Percentiles rank a stretch among this genome's conserved stretches.
phyloP scores from a whole-genome alignment of 371 early-diverging fungal species.

The Chytridium lagenaria region DNA sequence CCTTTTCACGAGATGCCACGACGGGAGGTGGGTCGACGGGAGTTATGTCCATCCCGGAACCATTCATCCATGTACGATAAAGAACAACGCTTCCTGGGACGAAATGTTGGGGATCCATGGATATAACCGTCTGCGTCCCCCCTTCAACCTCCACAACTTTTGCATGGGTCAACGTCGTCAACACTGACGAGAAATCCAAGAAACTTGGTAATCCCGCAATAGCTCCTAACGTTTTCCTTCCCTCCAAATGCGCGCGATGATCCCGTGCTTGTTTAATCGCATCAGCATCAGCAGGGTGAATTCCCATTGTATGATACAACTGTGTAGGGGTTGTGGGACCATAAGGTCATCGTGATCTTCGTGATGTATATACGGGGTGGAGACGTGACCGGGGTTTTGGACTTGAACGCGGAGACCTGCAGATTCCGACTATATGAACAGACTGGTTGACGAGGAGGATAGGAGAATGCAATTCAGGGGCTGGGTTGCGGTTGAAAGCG shows the following conservation, averaged over 20 bases:
- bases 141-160: constrained; percentile 13
- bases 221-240: constrained; percentile 42
- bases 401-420: constrained; percentile 44
- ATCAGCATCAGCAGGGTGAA: constrained; percentile 24
- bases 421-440: constrained; percentile 48
- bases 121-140: constrained; percentile 4
- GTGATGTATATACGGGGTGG: constrained; percentile 12
- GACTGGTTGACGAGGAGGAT: constrained; percentile 52
- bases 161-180: constrained; percentile 33
- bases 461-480: constrained; percentile 44
- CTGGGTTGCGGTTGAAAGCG: constrained; percentile 66
- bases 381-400: not conserved
- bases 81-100: constrained; percentile 56
- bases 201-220: constrained; percentile 53
- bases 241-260: constrained; percentile 21
- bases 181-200: constrained; percentile 41
- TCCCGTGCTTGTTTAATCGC: constrained; percentile 34
- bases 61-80: constrained; percentile 56
- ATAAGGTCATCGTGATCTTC: constrained; percentile 7
- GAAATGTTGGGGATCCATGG: constrained; percentile 47
- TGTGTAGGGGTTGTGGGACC: constrained; percentile 29
- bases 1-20: too few species aligned
- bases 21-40: not conserved
- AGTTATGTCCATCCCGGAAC: constrained; percentile 46
- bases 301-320: constrained; percentile 30